These are phyloP conservation scores for Chlorella sorokiniana DNA, from an alignment of 139 green algal genomes.

Conservation along the genomic window DNA sequence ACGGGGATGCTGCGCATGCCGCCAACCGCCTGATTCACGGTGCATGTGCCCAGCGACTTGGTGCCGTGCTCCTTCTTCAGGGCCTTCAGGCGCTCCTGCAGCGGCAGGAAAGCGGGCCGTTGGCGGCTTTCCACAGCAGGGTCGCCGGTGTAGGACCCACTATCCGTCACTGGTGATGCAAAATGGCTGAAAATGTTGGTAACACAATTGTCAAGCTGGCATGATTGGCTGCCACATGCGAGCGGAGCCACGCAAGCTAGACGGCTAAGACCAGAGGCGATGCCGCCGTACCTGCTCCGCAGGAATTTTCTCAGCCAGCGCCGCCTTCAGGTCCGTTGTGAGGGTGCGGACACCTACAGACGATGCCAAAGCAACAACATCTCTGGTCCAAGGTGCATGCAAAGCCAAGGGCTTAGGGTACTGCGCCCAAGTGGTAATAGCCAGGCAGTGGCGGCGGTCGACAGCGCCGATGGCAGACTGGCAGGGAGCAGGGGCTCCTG, in stretches of 20 bases:
- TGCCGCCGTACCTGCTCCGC: slow-evolving; percentile 62
- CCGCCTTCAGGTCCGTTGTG: slow-evolving; percentile 59
- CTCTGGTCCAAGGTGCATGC: background rate
- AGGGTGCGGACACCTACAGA: slow-evolving; percentile 14
- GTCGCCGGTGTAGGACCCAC: too few species aligned
- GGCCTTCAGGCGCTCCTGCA: slow-evolving; percentile 84
- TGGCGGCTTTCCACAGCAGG: background rate
- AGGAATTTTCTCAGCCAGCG: slow-evolving; percentile 70
- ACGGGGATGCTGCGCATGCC: slow-evolving; percentile 96
- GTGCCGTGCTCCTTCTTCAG: slow-evolving; percentile 82
- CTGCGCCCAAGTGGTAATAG: too few species aligned
- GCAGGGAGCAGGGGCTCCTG: background rate
- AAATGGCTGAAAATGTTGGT: too few species aligned
- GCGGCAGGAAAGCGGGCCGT: background rate
- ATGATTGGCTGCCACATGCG: background rate
- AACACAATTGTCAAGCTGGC: background rate
- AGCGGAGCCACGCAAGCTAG: background rate
- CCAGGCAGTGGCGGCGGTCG: background rate
- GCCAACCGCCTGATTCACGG: slow-evolving; percentile 88
- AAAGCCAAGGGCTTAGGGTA: background rate
- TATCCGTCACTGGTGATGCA: too few species aligned
- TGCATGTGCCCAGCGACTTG: slow-evolving; percentile 85
- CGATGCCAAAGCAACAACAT: too few species aligned
- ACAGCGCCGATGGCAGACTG: too few species aligned
- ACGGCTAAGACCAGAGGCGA: background rate